Conservation (phyloP, 176 grass and related monocot species). For the Pontederia paniculata region DNA sequence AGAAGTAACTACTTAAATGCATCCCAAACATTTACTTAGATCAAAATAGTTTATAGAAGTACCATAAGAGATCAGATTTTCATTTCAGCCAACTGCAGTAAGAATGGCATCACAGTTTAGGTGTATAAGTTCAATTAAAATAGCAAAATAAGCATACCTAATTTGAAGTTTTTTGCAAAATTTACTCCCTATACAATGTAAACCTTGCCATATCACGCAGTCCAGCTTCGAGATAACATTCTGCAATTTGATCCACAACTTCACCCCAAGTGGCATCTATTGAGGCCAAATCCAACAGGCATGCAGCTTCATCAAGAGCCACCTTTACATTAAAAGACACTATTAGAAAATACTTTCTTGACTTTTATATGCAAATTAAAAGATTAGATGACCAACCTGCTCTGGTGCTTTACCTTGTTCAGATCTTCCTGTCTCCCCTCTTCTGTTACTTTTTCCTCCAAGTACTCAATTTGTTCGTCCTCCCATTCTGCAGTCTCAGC, state of each 20-base stretch:
- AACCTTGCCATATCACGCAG: conserved; percentile 70
- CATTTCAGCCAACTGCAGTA: no score
- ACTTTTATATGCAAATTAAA: neutral
- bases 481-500: conserved; percentile 90
- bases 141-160: no score
- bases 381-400: conserved; percentile 30
- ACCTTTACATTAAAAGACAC: conserved; percentile 32
- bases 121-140: no score
- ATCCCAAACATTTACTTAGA: no score
- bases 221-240: conserved; percentile 65
- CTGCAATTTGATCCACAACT: conserved; percentile 49
- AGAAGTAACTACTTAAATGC: no score
- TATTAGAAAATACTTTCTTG: neutral
- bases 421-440: conserved; percentile 70
- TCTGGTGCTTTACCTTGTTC: conserved; percentile 88
- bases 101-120: no score
- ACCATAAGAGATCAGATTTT: no score
- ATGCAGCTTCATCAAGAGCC: conserved; percentile 74
- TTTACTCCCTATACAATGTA: conserved; percentile 50
- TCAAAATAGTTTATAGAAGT: no score
- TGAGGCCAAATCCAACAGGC: conserved; percentile 74
- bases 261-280: conserved; percentile 74
- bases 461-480: conserved; percentile 92
- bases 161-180: neutral
- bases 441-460: conserved; percentile 73